These are phyloP conservation scores for Aspergillus eucalypticola DNA, from an alignment of 2,329 filamentous ascomycete genomes.

Conservation along the genomic window DNA sequence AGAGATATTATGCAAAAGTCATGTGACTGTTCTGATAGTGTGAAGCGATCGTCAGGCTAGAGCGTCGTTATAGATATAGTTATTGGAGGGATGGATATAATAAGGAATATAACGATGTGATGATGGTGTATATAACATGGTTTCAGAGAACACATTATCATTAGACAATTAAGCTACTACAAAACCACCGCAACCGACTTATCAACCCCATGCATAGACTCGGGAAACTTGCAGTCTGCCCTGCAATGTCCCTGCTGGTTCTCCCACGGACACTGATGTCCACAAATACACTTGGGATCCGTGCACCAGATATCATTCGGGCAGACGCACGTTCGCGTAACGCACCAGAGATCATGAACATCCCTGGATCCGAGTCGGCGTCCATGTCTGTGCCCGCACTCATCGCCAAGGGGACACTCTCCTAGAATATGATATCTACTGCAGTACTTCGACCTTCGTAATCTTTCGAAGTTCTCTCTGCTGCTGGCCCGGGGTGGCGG, in stretches of 20 bases:
- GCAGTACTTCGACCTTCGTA: conserved; percentile 29
- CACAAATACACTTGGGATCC: conserved; percentile 28
- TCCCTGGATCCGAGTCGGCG: conserved; percentile 22
- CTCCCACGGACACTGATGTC: conserved; percentile 29
- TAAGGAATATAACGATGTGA: too few species aligned
- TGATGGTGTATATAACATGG: too few species aligned
- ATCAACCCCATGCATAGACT: conserved; percentile 25
- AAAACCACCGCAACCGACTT: not conserved
- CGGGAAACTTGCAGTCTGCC: conserved; percentile 26
- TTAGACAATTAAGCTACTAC: not conserved
- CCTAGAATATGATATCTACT: conserved; percentile 37
- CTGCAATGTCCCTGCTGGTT: conserved; percentile 4
- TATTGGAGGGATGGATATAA: not conserved
- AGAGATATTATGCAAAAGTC: not conserved
- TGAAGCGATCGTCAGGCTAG: conserved; percentile 24
- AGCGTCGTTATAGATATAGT: not conserved
- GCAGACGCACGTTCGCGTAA: conserved; percentile 35
- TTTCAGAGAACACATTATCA: too few species aligned
- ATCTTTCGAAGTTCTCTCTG: not conserved
- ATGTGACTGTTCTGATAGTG: conserved; percentile 17
- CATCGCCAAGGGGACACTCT: conserved; percentile 16
- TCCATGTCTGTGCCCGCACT: conserved; percentile 32
- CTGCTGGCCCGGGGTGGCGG: not conserved
- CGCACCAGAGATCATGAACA: conserved; percentile 29
- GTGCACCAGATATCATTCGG: conserved; percentile 28